Conservation (phyloP, 2,329 filamentous ascomycete genomes). For the Sarocladium oryzae region DNA sequence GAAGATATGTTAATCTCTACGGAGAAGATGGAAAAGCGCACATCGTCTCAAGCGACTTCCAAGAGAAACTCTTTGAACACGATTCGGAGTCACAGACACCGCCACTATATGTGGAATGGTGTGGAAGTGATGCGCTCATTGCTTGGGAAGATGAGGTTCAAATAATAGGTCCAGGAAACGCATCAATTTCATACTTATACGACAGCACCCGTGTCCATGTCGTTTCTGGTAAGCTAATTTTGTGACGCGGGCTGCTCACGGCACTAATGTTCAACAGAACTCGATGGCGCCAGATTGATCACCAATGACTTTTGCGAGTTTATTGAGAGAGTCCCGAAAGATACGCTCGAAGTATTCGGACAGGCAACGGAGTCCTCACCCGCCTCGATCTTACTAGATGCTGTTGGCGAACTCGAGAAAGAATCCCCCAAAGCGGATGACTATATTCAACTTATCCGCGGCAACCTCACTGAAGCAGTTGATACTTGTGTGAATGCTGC, state of each 20-base stretch:
- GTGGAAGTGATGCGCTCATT: constrained; percentile 88
- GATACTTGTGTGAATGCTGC: constrained; percentile 91
- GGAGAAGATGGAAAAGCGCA: constrained; percentile 79
- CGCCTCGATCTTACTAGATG: constrained; percentile 88
- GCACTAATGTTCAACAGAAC: constrained; percentile 34
- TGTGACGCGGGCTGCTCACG: neutral
- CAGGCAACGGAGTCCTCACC: constrained; percentile 83
- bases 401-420: constrained; percentile 81
- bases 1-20: constrained; percentile 81
- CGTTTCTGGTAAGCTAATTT: constrained; percentile 58
- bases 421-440: constrained; percentile 97
- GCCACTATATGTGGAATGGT: constrained; percentile 90
- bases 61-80: constrained; percentile 86
- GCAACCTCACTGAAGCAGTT: constrained; percentile 84
- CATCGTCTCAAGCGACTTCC: constrained; percentile 93
- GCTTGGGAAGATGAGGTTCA: constrained; percentile 98
- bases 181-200: constrained; percentile 75
- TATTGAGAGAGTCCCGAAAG: constrained; percentile 83
- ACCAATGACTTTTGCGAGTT: constrained; percentile 97
- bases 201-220: constrained; percentile 85
- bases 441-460: constrained; percentile 88
- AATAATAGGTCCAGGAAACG: constrained; percentile 77
- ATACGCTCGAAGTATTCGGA: constrained; percentile 83
- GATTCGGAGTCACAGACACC: constrained; percentile 78
- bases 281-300: constrained; percentile 82